Evolutionary conservation across 2,329 filamentous ascomycete species (phyloP), one percentile per base, ranked within the genome.

Genomic region (Zelopaecilomyces penicillatus): DNA sequence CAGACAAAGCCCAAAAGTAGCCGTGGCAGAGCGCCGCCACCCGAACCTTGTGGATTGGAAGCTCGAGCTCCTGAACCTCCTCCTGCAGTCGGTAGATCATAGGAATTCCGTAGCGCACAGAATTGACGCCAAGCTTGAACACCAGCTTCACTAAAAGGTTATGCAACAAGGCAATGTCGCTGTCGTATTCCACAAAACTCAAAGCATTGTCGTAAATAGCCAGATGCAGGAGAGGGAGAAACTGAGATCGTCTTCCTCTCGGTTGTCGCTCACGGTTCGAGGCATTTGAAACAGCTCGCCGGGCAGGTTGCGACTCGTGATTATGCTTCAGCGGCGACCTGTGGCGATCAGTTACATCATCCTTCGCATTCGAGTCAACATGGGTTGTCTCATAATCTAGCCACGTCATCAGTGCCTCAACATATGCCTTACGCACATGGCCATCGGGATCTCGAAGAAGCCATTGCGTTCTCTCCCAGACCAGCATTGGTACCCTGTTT

Each of bases 401-500:
- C 89, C 91, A 98, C 1, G 85, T 86, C 35, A 87, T 64, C 11
- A 97, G 65, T 4, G 88, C 86, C 62, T 95, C 87, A 5, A 83
- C 79, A 54, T 97, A 98, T 1, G 89, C 87, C 59, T 83, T 83
- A 43, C 90, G 80, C 31, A 97, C 89, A 30, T 80, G 74, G 30
- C 80, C 80, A 55, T 90, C 83, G 1, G 80, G 74, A 57, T 96
- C 91, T 33, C 85, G 82, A 19, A 97, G 69, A 37, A 97, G 77
- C 87, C 88, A 95, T 50, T 96, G 88, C 0, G 90, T 95, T n/a
- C 87, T 88, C 63, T 97, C 90, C 93, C 93, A 98, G 0, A 90
- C 85, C 44, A 85, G 78, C 6, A 95, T 74, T 0, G 86, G 82
- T 1, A 94, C 86, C 35, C 74, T 79, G 60, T 84, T 87, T 50